These are phyloP conservation scores for Simplicillium sp. DNA, from an alignment of 2,329 filamentous ascomycete genomes.

Conservation along the genomic window DNA sequence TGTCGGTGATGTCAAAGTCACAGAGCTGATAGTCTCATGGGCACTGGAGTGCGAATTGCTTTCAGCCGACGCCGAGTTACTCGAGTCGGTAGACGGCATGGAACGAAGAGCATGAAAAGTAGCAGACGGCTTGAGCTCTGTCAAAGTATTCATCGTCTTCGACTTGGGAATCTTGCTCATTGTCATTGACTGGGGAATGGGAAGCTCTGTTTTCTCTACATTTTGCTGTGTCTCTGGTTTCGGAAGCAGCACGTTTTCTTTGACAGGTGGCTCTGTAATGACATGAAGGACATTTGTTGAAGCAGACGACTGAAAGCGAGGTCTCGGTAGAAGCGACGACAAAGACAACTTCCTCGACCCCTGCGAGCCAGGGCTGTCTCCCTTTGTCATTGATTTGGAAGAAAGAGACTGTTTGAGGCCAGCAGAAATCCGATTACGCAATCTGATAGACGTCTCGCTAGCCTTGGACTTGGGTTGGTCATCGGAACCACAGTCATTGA, in stretches of 20 bases:
- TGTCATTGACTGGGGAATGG: not conserved
- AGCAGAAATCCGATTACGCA: no score
- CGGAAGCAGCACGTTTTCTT: not conserved
- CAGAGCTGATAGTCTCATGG: no score
- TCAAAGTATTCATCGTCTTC: slow-evolving; percentile 32
- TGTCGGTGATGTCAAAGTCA: not conserved
- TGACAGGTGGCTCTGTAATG: not conserved
- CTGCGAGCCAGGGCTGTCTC: not conserved
- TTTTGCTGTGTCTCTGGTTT: not conserved
- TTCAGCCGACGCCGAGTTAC: not conserved
- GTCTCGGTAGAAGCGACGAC: not conserved
- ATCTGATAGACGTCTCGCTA: not conserved
- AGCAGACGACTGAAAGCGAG: not conserved
- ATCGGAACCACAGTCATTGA: slow-evolving; percentile 19
- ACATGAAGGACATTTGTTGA: not conserved
- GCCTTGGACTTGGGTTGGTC: not conserved
- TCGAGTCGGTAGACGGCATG: not conserved
- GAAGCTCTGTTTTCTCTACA: not conserved
- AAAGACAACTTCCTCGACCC: not conserved
- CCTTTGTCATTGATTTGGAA: no score
- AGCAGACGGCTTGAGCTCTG: slow-evolving; percentile 34
- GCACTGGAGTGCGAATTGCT: no score
- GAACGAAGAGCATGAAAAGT: slow-evolving; percentile 18
- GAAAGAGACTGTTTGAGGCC: no score
- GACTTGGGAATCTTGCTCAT: slow-evolving; percentile 29